Conservation (phyloP, 345 rosid genomes). For the Pugionium dolabratum region DNA sequence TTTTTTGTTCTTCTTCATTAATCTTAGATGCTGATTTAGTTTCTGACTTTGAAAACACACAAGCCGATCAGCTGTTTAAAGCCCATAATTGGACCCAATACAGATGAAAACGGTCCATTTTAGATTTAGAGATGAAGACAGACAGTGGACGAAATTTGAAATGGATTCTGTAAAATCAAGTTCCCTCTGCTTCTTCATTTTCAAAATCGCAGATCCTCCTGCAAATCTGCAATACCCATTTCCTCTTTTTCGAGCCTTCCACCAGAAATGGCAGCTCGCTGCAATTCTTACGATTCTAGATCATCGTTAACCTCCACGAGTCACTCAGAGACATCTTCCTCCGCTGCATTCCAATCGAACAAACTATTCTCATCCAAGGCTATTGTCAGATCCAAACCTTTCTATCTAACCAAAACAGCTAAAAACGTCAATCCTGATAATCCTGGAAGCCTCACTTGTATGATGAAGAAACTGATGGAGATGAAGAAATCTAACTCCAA, state of each 20-base stretch:
- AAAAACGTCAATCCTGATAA: slow-evolving; percentile 29
- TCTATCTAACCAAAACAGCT: slow-evolving; percentile 36
- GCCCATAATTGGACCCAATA: slow-evolving; percentile 19
- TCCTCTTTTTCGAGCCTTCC: neutral
- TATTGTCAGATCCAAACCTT: slow-evolving; percentile 56
- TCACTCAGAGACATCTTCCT: slow-evolving; percentile 64
- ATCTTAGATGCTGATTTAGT: slow-evolving; percentile 18
- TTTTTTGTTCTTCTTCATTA: too few relatives aligned
- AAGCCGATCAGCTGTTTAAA: neutral
- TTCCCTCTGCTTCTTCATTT: slow-evolving; percentile 37
- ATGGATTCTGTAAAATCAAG: slow-evolving; percentile 1
- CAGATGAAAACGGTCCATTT: slow-evolving; percentile 1
- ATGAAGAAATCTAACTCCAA: slow-evolving; percentile 49
- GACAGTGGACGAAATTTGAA: slow-evolving; percentile 27
- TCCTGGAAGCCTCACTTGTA: slow-evolving; percentile 48
- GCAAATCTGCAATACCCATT: neutral
- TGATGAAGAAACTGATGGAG: slow-evolving; percentile 81
- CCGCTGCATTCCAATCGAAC: slow-evolving; percentile 45
- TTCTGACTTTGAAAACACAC: neutral
- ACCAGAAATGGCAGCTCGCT: slow-evolving; percentile 62
- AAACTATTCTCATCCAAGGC: slow-evolving; percentile 50
- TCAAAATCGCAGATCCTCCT: slow-evolving; percentile 28
- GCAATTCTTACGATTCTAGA: slow-evolving; percentile 70
- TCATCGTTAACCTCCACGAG: slow-evolving; percentile 61
- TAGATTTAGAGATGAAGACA: neutral